Evolutionary conservation across 306 rosid genomes (phyloP), one percentile per base, ranked within the genome.

Genomic region (Bauhinia variegata): DNA sequence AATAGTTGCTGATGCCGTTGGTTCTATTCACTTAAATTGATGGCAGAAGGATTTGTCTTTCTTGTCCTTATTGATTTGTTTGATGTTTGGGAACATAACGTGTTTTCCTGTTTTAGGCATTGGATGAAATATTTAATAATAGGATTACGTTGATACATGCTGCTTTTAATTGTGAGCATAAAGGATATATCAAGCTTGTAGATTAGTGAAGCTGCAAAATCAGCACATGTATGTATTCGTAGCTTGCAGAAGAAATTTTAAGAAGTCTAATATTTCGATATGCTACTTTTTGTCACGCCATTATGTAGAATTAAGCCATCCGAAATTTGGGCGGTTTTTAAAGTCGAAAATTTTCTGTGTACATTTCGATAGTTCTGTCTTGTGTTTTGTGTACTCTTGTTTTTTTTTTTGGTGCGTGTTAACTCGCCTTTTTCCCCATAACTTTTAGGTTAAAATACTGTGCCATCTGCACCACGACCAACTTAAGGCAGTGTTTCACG

Each of bases 391-490:
- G 9, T 30, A 33, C 38, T 57, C 3, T 75, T 39, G 37, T 41
- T 73, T 54, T 23, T 42, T 5, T 36, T 6, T 71, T 54, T 73
- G 28, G 19, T 65, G 14, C 55, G 74, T 33, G 80, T 75, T 67
- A 38, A 28, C 2, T n/a, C n/a, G n/a, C n/a, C 2, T 34, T 74
- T 54, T 72, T 57, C 64, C 57, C 74, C 39, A 33, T 31, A 18
- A 70, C 70, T 49, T 84, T 34, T 63, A 93, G 97, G 99, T 93
- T 54, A 88, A 84, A 75, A 37, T 93, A 70, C 79, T 88, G 32
- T 93, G 99, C 80, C 91, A 82, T 81, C 71, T 90, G 77, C 99
- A 93, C 70, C 99, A 93, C 43, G 99, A 93, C 66, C 99, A 93
- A 71, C 78, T 93, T 84, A 84, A 76, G 82, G 86, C 96, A 16